Base-by-base conservation (phyloP, 495 filamentous ascomycete genomes). In the Cairneyella variabilis region DNA sequence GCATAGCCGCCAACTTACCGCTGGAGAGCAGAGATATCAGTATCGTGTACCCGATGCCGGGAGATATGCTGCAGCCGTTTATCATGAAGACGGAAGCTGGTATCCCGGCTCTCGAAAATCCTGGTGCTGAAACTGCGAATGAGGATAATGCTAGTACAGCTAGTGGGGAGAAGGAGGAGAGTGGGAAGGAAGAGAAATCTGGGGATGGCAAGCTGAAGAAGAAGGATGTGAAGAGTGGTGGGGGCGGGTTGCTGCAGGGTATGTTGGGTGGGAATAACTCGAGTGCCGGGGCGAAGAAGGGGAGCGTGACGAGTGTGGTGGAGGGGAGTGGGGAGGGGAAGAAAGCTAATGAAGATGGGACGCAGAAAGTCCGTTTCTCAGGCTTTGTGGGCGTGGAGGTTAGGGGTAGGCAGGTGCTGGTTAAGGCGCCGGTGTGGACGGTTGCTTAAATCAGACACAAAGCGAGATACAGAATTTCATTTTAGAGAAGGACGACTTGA, bases 361-460 rank as follows among this genome's bases (percentile, higher is more conserved):
- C 47, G 51, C 28, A 69, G 43, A 81, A 77, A 58, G 84, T 97
- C 40, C 79, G 93, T 23, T 84, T 97, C 64, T 83, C 92, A 17
- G 86, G 86, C 1, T 96, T 96, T 63, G 72, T 97, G 40, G 84
- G 82, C 0, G 86, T 95, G 8, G 89, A 96, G 68, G 89, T 97
- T 6, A 75, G 90, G 53, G 86, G 88, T 2, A 76, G 86, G 59
- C 89, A 85, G 65, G 86, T 96, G 48, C 69, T 98, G 62, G 75
- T 86, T 17, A 96, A 96, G 72, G 86, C 93, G 34, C 91, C 95
- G 14, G 89, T 97, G n/a, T 98, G 88, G 82, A 71, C 56, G n/a
- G 36, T 63, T n/a, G 39, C 41, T 34, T 58, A 38, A 56, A 16
- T 41, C 16, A 16, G 17, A 41, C 12, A 41, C 38, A 17, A 20